Base-by-base conservation (phyloP, 352 stramenopile genomes). In the Phytophthora lateralis region DNA sequence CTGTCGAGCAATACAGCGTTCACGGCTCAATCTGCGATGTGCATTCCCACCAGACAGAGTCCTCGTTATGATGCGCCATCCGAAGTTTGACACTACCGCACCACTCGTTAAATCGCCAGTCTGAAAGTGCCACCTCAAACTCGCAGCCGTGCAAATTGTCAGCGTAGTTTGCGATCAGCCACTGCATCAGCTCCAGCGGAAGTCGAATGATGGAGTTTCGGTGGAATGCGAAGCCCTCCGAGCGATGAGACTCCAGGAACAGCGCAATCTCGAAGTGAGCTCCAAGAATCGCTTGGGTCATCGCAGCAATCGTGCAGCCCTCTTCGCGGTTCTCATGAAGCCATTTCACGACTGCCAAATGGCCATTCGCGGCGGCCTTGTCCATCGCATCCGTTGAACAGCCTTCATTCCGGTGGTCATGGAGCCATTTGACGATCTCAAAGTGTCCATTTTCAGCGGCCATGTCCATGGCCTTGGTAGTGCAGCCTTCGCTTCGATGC, bases 101-200 rank as follows among this genome's bases (percentile, higher is more conserved):
- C 60, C 60, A 73, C 15, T 63, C 46, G 7, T 69, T 73, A 17
- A 66, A 73, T 1, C 49, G 54, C 65, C 65, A 73, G 54, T 73
- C 65, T 2, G 27, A 59, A 10, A 48, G 48, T 4, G 49, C 59
- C 7, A 73, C 65, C 29, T 69, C 65, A 18, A 73, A 73, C 21
- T 69, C 60, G 30, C 55, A 73, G 8, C 54, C 60, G 3, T 55
- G 43, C 14, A 73, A 48, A 8, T 47, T 66, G n/a, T 55, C 38
- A 0, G 29, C 18, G 59, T 69, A 69, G 12, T 69, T 61, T 10
- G 43, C 17, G 35, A 69, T 66, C 17, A 73, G 14, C 65, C 65
- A 73, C 32, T 73, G 59, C 59, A 66, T 69, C 26, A 69, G 21
- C 37, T 73, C 65, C 8, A 73, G 26, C n/a, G 59, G 53, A 24